These are phyloP conservation scores for Aegilops sharonensis DNA, from an alignment of 176 grass and related monocot genomes.

Conservation along the genomic window DNA sequence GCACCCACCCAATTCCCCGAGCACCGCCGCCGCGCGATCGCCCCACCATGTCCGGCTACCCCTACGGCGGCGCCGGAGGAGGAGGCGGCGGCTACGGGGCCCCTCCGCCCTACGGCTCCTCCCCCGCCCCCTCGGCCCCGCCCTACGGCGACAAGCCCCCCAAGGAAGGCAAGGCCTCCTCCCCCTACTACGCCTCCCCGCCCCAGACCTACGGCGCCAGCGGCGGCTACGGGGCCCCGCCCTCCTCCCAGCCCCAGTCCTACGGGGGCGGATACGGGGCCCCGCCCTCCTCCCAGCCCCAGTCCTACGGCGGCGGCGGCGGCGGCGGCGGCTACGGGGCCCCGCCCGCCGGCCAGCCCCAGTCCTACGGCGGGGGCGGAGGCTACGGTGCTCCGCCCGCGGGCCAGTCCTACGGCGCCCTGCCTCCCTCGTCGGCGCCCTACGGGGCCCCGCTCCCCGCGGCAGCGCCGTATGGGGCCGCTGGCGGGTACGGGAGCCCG, in stretches of 20 bases:
- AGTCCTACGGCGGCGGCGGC: slow-evolving; percentile 8
- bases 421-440: background rate
- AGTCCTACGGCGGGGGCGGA: background rate
- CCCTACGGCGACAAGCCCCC: slow-evolving; percentile 49
- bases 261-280: slow-evolving; percentile 13
- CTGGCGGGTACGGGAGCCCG: slow-evolving; percentile 44
- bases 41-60: slow-evolving; percentile 33
- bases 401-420: background rate
- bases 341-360: background rate
- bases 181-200: slow-evolving; percentile 11
- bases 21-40: background rate
- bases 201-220: slow-evolving; percentile 18
- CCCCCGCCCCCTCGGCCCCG: background rate
- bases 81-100: slow-evolving; percentile 23
- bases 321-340: background rate
- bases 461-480: background rate
- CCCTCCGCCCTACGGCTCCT: slow-evolving; percentile 12
- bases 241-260: background rate
- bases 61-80: slow-evolving; percentile 30
- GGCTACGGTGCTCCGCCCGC: background rate
- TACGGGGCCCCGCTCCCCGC: slow-evolving; percentile 33
- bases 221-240: slow-evolving; percentile 14
- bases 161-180: slow-evolving; percentile 36
- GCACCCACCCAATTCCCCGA: background rate
- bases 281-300: background rate